Evolutionary conservation across 2,329 filamentous ascomycete species (phyloP).

Genomic region (Endothia cerciana): DNA sequence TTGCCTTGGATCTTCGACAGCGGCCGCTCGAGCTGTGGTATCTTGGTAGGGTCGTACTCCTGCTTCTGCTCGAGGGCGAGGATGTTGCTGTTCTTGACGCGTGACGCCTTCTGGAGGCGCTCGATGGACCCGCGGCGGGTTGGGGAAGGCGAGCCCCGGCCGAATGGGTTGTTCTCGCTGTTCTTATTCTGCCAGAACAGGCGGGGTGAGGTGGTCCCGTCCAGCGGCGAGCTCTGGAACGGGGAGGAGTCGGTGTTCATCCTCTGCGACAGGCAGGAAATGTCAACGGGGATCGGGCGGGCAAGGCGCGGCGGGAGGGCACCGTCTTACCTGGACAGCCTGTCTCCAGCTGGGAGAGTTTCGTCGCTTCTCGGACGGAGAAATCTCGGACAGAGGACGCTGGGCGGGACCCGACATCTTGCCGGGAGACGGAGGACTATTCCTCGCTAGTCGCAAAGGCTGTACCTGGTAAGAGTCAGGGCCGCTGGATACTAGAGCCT

Average conservation of each 20-base stretch:
- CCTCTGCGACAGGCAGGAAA: constrained; percentile 53
- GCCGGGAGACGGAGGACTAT: constrained; percentile 65
- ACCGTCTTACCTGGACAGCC: constrained; percentile 64
- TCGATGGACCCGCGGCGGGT: constrained; percentile 90
- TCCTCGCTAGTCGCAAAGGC: constrained; percentile 80
- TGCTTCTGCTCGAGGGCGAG: constrained; percentile 90
- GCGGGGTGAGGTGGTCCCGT: constrained; percentile 72
- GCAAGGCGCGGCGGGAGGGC: constrained; percentile 30
- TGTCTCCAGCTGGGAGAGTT: constrained; percentile 94
- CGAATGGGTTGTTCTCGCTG: constrained; percentile 72
- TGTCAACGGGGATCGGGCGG: not conserved
- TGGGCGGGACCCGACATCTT: constrained; percentile 66
- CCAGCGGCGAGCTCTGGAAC: constrained; percentile 81
- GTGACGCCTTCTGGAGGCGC: constrained; percentile 89
- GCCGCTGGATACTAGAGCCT: constrained; percentile 6
- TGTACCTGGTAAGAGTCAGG: constrained; percentile 60
- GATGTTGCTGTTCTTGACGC: constrained; percentile 98
- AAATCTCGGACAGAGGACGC: constrained; percentile 86
- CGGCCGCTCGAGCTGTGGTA: constrained; percentile 81
- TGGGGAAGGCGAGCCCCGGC: constrained; percentile 67
- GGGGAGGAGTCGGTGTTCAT: constrained; percentile 77
- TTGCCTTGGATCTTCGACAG: constrained; percentile 77
- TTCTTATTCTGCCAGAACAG: constrained; percentile 86
- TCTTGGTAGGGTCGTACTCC: constrained; percentile 83
- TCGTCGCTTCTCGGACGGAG: constrained; percentile 79